These are phyloP conservation scores for Diophrys appendiculata DNA, from an alignment of 73 alveolate species.

Conservation along the genomic window DNA sequence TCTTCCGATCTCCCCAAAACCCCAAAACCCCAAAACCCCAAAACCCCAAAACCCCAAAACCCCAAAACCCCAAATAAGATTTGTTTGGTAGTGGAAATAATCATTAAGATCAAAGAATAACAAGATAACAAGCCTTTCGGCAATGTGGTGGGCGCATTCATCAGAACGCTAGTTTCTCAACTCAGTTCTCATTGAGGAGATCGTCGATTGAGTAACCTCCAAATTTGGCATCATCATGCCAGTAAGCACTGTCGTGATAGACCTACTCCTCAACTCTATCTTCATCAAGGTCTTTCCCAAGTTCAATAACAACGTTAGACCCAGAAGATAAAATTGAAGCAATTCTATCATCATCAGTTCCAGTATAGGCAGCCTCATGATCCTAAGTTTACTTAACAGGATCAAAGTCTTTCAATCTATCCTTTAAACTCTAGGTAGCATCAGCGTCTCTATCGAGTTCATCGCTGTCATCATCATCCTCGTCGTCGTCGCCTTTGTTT, in stretches of 20 bases:
- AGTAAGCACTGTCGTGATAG: background rate
- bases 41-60: too few relatives aligned
- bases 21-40: too few relatives aligned
- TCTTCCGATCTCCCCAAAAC: background rate
- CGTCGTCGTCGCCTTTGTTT: too few relatives aligned
- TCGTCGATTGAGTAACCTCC: background rate
- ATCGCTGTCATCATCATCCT: background rate
- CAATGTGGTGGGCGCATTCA: background rate
- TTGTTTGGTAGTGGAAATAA: background rate
- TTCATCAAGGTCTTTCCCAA: background rate
- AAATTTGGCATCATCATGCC: background rate
- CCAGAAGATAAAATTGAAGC: background rate
- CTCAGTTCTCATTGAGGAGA: background rate
- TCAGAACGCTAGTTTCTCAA: background rate
- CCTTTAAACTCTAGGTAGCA: background rate
- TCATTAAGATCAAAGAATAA: background rate
- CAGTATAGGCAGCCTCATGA: background rate
- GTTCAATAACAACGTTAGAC: background rate
- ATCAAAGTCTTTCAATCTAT: background rate
- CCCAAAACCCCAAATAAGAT: background rate
- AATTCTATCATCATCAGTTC: background rate
- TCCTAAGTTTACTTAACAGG: background rate
- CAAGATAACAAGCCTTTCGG: background rate
- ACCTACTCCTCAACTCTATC: background rate
- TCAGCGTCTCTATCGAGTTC: background rate